Base-by-base conservation (phyloP, 2,329 filamentous ascomycete species). In the Monosporascus sp. region DNA sequence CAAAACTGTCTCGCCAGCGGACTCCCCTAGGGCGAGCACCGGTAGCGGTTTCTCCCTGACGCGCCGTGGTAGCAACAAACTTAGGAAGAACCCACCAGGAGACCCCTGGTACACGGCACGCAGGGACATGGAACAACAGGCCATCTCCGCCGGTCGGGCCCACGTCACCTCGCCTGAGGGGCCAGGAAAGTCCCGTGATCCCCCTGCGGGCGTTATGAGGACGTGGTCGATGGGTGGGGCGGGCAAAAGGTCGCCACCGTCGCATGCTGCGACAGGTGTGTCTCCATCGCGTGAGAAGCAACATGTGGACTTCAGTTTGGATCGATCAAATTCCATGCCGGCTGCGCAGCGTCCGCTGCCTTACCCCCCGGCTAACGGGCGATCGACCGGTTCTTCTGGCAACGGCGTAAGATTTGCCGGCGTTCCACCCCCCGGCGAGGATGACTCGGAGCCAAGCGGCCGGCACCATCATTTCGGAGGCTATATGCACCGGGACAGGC, bases 61-160 rank as follows among this genome's bases (percentile, higher is more conserved):
- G 8, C 74, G 79, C 49, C 79, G 69, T 52, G 76, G 72, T n/a
- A 85, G 80, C 60, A 82, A 83, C 58, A 85, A 81, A 62, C 68
- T 84, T 37, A 78, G 73, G 62, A 85, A 85, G 56, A 76, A 81
- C 2, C 81, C 78, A 1, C 79, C 81, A 2, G 72, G 68, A n/a
- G 79, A 84, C 48, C 68, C 73, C 2, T 76, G 74, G 73, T 72
- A 74, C 58, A 69, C 67, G 49, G 65, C 67, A 24, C 71, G 75
- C 37, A 65, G 63, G n/a, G 75, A 77, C 31, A 70, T 72, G 3
- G 77, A 78, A 51, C 71, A 70, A 35, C 70, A 62, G 53, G 66
- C 67, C 51, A 61, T 65, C 6, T 56, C 66, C n/a, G 62, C 64
- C 31, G 54, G 64, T 18, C 60, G 60, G 37, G 60, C 61, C 37